Conservation (phyloP, 1,284 basidiomycete genomes). For the Athelia psychrophila region DNA sequence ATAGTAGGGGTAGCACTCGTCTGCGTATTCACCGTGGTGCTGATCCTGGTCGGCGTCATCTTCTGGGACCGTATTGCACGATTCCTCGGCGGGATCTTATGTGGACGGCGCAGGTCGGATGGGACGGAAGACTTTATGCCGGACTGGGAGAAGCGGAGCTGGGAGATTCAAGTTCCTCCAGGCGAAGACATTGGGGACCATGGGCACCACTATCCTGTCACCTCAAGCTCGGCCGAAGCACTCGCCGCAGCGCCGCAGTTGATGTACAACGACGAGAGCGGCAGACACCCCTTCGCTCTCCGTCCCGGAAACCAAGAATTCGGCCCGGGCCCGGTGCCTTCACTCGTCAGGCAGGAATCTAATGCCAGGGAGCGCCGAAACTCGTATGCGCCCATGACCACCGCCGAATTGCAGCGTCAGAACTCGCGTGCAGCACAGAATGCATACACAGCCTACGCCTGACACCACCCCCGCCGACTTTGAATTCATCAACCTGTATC, state of each 20-base stretch:
- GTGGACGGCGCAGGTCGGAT: slow-evolving; percentile 32
- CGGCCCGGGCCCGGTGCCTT: not conserved
- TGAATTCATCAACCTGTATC: not conserved
- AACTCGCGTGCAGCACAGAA: not conserved
- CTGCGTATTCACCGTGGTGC: slow-evolving; percentile 51
- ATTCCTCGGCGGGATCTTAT: slow-evolving; percentile 48
- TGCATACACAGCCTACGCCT: not conserved
- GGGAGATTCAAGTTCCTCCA: slow-evolving; percentile 42
- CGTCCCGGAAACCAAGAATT: not conserved
- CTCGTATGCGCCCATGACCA: not conserved
- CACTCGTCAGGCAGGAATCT: not conserved
- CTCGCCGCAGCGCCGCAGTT: slow-evolving; percentile 17
- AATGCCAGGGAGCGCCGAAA: not conserved
- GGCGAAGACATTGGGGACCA: slow-evolving; percentile 29
- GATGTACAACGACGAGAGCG: not conserved
- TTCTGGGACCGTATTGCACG: slow-evolving; percentile 69
- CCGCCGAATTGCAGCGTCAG: not conserved
- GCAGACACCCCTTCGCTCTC: not conserved
- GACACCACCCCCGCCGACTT: not conserved
- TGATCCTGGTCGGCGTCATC: slow-evolving; percentile 48
- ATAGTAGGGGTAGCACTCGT: slow-evolving; percentile 63
- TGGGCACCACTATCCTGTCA: slow-evolving; percentile 39
- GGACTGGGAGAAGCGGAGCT: slow-evolving; percentile 60
- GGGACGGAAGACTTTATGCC: slow-evolving; percentile 54
- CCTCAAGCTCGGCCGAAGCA: slow-evolving; percentile 25